Base-by-base conservation (phyloP, 1,139 yeast genomes). In the Suhomyces chickasaworum region DNA sequence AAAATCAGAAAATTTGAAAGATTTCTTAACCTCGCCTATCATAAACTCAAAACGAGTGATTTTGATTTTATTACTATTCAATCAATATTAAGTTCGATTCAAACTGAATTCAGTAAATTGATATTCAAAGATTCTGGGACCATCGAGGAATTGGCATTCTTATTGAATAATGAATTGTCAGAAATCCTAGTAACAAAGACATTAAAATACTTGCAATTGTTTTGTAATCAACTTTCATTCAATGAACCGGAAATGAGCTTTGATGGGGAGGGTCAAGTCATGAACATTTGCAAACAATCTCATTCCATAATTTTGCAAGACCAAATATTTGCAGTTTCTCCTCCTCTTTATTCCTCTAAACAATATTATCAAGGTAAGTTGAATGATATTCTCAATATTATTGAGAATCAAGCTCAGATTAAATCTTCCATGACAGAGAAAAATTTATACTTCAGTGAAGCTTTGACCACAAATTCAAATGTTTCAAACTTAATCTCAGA, bases 231-330 rank as follows among this genome's bases (percentile, higher is more conserved):
- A n/a, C 37, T 35, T 22, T 15, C n/a, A 13, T 15, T 23, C 20
- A 12, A 35, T 22, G 12, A 23, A 6, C 29, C 8, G 12, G 20
- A 35, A 7, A 15, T 5, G 2, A 17, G 7, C 7, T 3, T 17
- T 8, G 36, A 3, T 29, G 17, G 32, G 10, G 10, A 13, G 5
- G 17, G 7, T 8, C 29, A 25, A 25, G 9, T 9, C 13, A 5
- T 29, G 9, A 29, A 29, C 8, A 7, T 13, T 17, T 3, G 17
- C 17, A 29, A 29, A 13, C 39, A 23, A 25, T 17, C 39, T 0
- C 83, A 78, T 53, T 67, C 64, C 2, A 62, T 84, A 1, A 49
- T 64, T 0, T 65, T 79, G 17, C 69, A 66, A 38, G 76, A 78
- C 47, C 78, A 77, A 39, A 55, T 65, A 0, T 71, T 86, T 40